Evolutionary conservation across 2,329 filamentous ascomycete genomes (phyloP).

Genomic region (Xylariaceae sp.): DNA sequence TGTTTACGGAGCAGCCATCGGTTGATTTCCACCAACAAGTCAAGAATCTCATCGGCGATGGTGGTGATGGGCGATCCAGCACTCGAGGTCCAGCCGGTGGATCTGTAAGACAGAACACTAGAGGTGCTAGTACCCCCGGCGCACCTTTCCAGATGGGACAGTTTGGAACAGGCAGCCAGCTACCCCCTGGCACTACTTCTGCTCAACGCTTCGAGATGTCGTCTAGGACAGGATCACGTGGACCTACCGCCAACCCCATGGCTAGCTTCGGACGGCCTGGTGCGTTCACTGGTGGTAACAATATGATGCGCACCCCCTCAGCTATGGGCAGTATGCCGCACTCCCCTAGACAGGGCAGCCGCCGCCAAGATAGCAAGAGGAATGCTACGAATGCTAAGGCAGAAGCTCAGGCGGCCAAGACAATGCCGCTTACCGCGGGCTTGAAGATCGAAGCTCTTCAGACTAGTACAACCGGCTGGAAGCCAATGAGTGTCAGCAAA

Average conservation of each 20-base stretch:
- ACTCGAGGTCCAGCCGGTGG: conserved; percentile 58
- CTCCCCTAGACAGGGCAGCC: conserved; percentile 68
- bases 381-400: conserved; percentile 52
- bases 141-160: conserved; percentile 62
- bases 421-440: conserved; percentile 86
- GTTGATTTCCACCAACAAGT: conserved; percentile 90
- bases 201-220: conserved; percentile 71
- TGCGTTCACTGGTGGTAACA: conserved; percentile 59
- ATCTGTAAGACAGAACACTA: conserved; percentile 49
- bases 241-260: conserved; percentile 47
- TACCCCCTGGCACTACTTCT: conserved; percentile 76
- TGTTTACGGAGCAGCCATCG: conserved; percentile 96
- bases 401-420: conserved; percentile 72
- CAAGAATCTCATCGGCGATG: conserved; percentile 80
- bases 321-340: conserved; percentile 60
- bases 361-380: conserved; percentile 64
- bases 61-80: conserved; percentile 61
- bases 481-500: conserved; percentile 68
- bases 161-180: conserved; percentile 54
- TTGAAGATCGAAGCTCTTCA: conserved; percentile 78
- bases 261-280: conserved; percentile 60
- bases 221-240: conserved; percentile 47
- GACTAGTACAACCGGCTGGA: conserved; percentile 78
- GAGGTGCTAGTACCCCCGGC: conserved; percentile 48
- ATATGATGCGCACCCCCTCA: conserved; percentile 66